Base-by-base conservation (phyloP, 2,329 filamentous ascomycete genomes). In the Ceratocystis papillata region DNA sequence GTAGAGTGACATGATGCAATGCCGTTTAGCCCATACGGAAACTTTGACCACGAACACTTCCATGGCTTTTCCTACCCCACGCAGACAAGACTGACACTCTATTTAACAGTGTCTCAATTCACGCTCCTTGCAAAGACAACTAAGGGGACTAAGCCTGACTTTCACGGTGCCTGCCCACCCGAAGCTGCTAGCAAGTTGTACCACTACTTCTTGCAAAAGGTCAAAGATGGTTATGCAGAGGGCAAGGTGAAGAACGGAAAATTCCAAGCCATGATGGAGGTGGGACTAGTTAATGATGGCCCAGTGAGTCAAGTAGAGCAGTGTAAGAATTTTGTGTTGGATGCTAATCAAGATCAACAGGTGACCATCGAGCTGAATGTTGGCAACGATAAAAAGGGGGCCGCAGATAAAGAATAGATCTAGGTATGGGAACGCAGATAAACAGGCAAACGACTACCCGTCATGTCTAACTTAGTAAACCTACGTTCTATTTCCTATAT, bases 191-290 rank as follows among this genome's bases (percentile, higher is more conserved):
- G 85, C 71, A 82, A 82, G 68, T 80, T 97, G 5, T 99, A 97
- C 74, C 84, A 92, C 65, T 81, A 87, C 73, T 97, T 99, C 77
- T 84, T 92, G 71, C 78, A 83, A 63, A 89, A 88, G 71, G 85
- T 97, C 53, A 82, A 86, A 71, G 80, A 86, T 65, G 80, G 85
- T 2, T 96, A 97, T 74, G 75, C 79, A 4, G 75, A 82, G 5
- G 88, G 90, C 7, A 86, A 81, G 69, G 92, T 99, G 67, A 91
- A 96, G 74, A 87, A 99, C 74, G 94, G 95, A n/a, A 85, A 93
- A 37, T 99, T 99, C 75, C 93, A 96, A 73, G 94, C 94, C 62
- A 96, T 96, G 92, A 99, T 99, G 94, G 88, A 97, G 73, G 93
- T 99, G 67, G 88, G 89, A 62, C 77, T 96, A 37, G 86, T 96